Percentiles rank a stretch among this genome's conserved stretches.
These are phyloP conservation scores for Crucibulum laeve DNA, from an alignment of 768 basidiomycete genomes.

Conservation along the genomic window DNA sequence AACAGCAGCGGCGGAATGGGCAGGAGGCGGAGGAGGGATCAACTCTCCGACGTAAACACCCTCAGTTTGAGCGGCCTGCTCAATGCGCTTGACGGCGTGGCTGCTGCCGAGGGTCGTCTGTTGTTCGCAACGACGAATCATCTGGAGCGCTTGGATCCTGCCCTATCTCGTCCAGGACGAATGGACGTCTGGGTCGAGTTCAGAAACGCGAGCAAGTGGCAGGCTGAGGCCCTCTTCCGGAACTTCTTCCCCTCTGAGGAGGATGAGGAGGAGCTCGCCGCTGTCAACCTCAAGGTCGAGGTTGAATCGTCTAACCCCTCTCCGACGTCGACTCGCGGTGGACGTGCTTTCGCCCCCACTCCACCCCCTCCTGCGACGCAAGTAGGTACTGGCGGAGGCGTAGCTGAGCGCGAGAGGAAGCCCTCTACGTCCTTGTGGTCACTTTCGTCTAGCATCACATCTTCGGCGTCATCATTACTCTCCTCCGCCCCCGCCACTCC, in stretches of 20 bases:
- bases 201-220: conserved; percentile 80
- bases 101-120: conserved; percentile 82
- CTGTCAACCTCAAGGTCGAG: conserved; percentile 11
- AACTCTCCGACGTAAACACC: conserved; percentile 75
- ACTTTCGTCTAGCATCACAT: conserved; percentile 31
- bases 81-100: conserved; percentile 84
- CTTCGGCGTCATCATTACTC: conserved; percentile 38
- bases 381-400: conserved; percentile 9
- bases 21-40: conserved; percentile 41
- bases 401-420: neutral
- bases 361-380: neutral
- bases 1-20: conserved; percentile 13
- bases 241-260: conserved; percentile 87
- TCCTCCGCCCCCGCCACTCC: conserved; percentile 2
- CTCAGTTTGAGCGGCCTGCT: conserved; percentile 77
- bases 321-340: neutral
- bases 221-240: conserved; percentile 81
- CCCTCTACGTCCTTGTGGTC: conserved; percentile 30
- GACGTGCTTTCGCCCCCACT: neutral
- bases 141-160: conserved; percentile 85
- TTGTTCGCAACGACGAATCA: conserved; percentile 92
- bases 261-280: conserved; percentile 29
- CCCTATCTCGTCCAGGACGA: conserved; percentile 85
- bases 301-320: neutral
- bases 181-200: conserved; percentile 95